A percentile compares a stretch with the other conserved stretches of the same genome.
phyloP scores from a whole-genome alignment of 2,329 filamentous ascomycete genomes.

The Huntiella moniliformis region DNA sequence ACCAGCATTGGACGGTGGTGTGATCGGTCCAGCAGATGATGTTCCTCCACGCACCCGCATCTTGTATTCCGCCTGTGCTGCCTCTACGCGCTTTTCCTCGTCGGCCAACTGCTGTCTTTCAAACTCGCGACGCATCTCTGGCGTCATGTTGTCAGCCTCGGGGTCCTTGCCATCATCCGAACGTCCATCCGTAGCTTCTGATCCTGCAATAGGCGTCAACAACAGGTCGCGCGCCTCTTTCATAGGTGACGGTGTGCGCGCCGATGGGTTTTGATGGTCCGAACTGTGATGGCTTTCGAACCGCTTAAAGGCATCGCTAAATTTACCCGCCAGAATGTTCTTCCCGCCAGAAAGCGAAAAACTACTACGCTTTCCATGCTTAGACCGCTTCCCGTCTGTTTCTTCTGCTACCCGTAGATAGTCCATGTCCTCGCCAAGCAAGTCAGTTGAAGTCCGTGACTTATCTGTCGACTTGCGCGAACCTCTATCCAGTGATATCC shows the following conservation, averaged over 20 bases:
- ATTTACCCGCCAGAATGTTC: constrained; percentile 67
- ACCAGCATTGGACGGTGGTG: constrained; percentile 34
- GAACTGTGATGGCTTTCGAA: constrained; percentile 46
- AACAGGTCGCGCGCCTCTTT: constrained; percentile 30
- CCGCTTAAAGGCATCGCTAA: constrained; percentile 82
- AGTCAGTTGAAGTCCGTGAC: constrained; percentile 4
- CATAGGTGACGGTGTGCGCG: constrained; percentile 29
- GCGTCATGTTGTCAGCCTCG: constrained; percentile 48
- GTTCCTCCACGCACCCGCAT: constrained; percentile 41
- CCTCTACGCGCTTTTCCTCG: constrained; percentile 78
- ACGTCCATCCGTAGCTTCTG: constrained; percentile 40
- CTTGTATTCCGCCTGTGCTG: constrained; percentile 75
- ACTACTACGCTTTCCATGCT: constrained; percentile 54
- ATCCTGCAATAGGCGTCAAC: constrained; percentile 56
- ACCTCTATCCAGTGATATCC: constrained; percentile 8
- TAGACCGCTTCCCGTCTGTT: constrained; percentile 35
- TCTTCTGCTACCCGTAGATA: constrained; percentile 64
- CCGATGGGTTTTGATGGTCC: constrained; percentile 14
- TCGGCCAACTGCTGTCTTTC: constrained; percentile 65
- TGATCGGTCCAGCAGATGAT: constrained; percentile 30
- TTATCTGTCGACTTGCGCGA: constrained; percentile 10
- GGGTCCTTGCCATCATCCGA: constrained; percentile 47
- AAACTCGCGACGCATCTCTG: constrained; percentile 76
- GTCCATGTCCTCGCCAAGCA: constrained; percentile 32
- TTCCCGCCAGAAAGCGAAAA: constrained; percentile 57